phyloP scores from a whole-genome alignment of 2,329 filamentous ascomycete genomes.

The Colletotrichum cordylinicola region DNA sequence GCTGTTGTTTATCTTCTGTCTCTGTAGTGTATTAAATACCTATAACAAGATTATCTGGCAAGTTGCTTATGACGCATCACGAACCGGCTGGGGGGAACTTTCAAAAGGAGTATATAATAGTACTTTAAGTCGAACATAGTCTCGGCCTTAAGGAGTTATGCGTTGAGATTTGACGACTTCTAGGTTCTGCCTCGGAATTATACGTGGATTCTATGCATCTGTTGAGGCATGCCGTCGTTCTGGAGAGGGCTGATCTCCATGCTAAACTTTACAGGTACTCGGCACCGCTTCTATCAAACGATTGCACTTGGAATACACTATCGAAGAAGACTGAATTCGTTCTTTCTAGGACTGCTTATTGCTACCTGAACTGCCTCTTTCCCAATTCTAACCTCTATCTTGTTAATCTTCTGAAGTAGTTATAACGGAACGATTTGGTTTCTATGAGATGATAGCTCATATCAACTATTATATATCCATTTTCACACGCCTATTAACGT shows the following conservation, averaged over 20 bases:
- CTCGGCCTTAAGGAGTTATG: no score
- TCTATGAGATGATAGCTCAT: background rate
- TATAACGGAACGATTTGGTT: no score
- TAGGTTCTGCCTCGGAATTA: no score
- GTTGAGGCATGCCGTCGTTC: no score
- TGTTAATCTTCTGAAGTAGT: no score
- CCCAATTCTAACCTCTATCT: fast-evolving
- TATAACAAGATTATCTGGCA: background rate
- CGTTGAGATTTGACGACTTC: no score
- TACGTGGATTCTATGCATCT: no score
- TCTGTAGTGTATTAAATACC: background rate
- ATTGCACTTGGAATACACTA: background rate
- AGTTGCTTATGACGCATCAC: background rate
- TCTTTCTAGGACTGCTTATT: fast-evolving
- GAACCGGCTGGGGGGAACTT: fast-evolving
- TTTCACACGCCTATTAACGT: fast-evolving
- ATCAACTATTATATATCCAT: fast-evolving
- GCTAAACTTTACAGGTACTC: fast-evolving
- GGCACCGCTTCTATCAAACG: fast-evolving
- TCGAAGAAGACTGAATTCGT: fast-evolving
- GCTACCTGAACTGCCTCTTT: background rate
- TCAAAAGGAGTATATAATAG: background rate
- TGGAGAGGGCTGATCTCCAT: background rate
- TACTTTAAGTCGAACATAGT: fast-evolving
- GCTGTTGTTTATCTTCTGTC: background rate